Evolutionary conservation across 306 rosid species (phyloP).

Genomic region (Acacia melanoxylon): DNA sequence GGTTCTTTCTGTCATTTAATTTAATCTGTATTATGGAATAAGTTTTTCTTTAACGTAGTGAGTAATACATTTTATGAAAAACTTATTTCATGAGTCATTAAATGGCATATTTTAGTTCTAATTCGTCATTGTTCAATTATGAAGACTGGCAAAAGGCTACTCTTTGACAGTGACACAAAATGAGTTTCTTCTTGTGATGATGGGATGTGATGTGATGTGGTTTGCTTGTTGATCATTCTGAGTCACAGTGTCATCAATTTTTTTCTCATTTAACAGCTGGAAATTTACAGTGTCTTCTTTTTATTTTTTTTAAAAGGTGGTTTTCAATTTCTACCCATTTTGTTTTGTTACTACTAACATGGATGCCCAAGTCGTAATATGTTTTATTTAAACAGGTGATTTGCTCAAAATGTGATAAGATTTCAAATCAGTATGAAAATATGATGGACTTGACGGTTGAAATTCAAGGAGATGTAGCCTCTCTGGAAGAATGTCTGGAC

Average conservation of each 20-base stretch:
- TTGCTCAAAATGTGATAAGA: conserved; percentile 74
- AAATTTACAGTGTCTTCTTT: neutral
- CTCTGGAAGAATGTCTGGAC: conserved; percentile 92
- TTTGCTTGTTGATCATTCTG: neutral
- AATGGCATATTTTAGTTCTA: neutral
- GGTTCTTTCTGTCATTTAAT: neutral
- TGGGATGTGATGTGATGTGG: conserved; percentile 1
- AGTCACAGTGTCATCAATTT: neutral
- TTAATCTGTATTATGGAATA: neutral
- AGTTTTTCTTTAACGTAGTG: neutral
- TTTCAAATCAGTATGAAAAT: conserved; percentile 82
- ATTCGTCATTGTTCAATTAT: neutral
- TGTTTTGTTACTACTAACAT: conserved; percentile 16
- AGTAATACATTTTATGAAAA: neutral
- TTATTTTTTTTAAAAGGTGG: neutral
- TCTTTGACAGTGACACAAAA: neutral
- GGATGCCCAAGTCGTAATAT: neutral
- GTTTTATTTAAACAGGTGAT: conserved; percentile 55
- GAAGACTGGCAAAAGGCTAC: conserved; percentile 2
- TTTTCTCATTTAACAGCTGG: neutral
- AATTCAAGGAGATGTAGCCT: conserved; percentile 90
- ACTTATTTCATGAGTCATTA: neutral
- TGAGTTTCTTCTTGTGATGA: conserved; percentile 1
- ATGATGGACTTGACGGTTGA: conserved; percentile 99
- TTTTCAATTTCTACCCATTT: conserved; percentile 4